A percentile compares a stretch with the other conserved stretches of the same genome.
Evolutionary conservation across 2,329 filamentous ascomycete species (phyloP).

Genomic region (Pseudogymnoascus verrucosus): DNA sequence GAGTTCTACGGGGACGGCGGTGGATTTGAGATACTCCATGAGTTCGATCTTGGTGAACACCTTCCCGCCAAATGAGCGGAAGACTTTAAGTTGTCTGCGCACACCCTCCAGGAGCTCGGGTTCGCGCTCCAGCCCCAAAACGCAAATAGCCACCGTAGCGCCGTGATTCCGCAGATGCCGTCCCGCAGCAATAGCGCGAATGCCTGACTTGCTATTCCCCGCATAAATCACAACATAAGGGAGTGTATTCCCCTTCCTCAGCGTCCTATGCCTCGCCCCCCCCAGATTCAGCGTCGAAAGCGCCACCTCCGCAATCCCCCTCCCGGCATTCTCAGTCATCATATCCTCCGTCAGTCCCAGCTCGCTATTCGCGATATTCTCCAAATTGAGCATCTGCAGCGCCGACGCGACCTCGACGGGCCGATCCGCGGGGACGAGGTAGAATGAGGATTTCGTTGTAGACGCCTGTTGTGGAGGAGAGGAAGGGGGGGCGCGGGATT

Average conservation of each 20-base stretch:
- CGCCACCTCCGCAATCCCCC: slow-evolving; percentile 79
- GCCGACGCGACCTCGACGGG: slow-evolving; percentile 58
- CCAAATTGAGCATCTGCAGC: slow-evolving; percentile 83
- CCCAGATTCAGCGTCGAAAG: slow-evolving; percentile 53
- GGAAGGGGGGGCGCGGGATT: slow-evolving; percentile 23
- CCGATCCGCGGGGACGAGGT: slow-evolving; percentile 46
- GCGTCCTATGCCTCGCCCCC: slow-evolving; percentile 24
- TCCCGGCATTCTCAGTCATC: slow-evolving; percentile 84
- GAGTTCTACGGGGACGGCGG: slow-evolving; percentile 61
- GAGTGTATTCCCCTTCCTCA: slow-evolving; percentile 31
- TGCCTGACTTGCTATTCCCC: slow-evolving; percentile 88
- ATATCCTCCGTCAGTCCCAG: slow-evolving; percentile 81
- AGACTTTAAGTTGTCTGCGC: slow-evolving; percentile 72
- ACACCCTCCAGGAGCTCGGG: slow-evolving; percentile 73
- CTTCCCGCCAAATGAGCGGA: slow-evolving; percentile 73
- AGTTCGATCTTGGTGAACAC: slow-evolving; percentile 55
- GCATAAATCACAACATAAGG: slow-evolving; percentile 65
- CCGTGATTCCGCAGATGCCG: slow-evolving; percentile 81
- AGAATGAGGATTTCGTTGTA: slow-evolving; percentile 34
- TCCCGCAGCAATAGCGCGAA: slow-evolving; percentile 74
- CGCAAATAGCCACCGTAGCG: slow-evolving; percentile 70
- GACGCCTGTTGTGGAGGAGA: slow-evolving; percentile 24
- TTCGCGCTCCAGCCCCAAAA: slow-evolving; percentile 78
- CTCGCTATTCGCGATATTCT: slow-evolving; percentile 83
- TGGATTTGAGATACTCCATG: slow-evolving; percentile 50